Evolutionary conservation across 257 asterid species (phyloP).

Genomic region (Penstemon eatonii): DNA sequence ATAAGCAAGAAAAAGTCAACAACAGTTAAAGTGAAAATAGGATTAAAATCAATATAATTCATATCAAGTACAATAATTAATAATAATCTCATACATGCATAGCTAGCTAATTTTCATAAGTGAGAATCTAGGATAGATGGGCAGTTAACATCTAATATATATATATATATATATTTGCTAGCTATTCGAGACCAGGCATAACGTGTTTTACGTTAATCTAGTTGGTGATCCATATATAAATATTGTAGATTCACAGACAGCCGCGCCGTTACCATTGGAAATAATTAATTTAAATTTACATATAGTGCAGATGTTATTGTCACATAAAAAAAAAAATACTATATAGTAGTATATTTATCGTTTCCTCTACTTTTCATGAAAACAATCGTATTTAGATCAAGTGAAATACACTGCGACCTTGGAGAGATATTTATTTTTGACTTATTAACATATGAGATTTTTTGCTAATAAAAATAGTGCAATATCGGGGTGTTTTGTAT

Average conservation of each 20-base stretch:
- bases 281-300: too few species aligned
- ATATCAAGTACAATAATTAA: not conserved
- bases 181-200: conserved; percentile 3
- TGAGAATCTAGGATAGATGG: not conserved
- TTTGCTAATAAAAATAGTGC: too few species aligned
- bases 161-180: not conserved
- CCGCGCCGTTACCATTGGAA: too few species aligned
- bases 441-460: too few species aligned
- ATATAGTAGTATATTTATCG: too few species aligned
- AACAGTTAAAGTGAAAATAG: not conserved
- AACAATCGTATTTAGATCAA: too few species aligned
- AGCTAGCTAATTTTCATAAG: not conserved
- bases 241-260: not conserved
- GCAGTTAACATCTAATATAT: not conserved
- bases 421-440: too few species aligned
- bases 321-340: too few species aligned
- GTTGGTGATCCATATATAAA: not conserved
- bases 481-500: too few species aligned
- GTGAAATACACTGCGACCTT: too few species aligned
- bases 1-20: conserved; percentile 41
- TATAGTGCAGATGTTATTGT: too few species aligned
- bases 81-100: not conserved
- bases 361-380: too few species aligned
- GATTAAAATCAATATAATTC: not conserved
- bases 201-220: not conserved